phyloP scores from a whole-genome alignment of 1,284 basidiomycete genomes.

The Erythrobasidium hasegawianum region DNA sequence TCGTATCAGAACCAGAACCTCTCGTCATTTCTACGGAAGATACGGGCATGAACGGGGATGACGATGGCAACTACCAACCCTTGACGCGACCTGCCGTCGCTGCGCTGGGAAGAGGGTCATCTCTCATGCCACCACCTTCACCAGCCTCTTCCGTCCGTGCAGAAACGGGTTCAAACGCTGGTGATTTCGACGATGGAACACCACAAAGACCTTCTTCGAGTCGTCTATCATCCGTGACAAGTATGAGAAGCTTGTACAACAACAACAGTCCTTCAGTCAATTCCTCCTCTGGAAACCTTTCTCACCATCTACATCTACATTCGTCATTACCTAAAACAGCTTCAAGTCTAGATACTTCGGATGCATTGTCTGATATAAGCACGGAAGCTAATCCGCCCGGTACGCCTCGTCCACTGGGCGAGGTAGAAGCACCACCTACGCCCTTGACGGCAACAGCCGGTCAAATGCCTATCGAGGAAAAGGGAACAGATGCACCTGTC shows the following conservation, averaged over 20 bases:
- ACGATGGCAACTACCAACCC: background rate
- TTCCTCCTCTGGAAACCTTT: conserved; percentile 2
- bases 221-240: conserved; percentile 27
- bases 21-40: background rate
- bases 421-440: conserved; percentile 3
- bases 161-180: conserved; percentile 30
- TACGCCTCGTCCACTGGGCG: conserved; percentile 13
- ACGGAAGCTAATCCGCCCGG: conserved; percentile 32
- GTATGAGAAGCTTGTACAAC: conserved; percentile 4
- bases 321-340: conserved; percentile 12
- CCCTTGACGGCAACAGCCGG: background rate
- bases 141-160: conserved; percentile 34
- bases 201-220: background rate
- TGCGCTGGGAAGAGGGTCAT: conserved; percentile 8
- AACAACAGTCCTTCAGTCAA: background rate
- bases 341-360: conserved; percentile 24
- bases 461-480: background rate
- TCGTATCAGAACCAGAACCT: background rate
- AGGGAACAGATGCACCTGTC: background rate
- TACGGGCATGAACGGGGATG: background rate
- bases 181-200: conserved; percentile 12
- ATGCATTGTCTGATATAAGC: conserved; percentile 29
- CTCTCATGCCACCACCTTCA: conserved; percentile 32
- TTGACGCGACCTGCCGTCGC: conserved; percentile 23
- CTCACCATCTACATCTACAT: conserved; percentile 24